Percentiles rank a stretch among this genome's conserved stretches.
Conservation (phyloP, 352 stramenopile genomes). For the Phytopythium delawarense region DNA sequence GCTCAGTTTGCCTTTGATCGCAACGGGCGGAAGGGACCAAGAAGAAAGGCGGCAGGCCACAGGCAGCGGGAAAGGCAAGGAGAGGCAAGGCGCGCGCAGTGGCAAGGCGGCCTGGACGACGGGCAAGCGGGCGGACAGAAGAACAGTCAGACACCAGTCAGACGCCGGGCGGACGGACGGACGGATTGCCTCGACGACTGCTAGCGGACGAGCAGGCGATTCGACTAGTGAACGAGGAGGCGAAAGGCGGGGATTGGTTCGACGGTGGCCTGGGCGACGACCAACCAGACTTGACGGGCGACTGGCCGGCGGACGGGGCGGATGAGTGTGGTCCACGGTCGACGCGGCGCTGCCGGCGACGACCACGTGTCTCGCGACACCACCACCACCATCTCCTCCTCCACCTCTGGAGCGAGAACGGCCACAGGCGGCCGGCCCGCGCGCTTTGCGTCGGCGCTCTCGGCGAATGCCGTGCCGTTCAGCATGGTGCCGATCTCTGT, state of each 20-base stretch:
- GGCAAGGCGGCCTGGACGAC: too few species aligned
- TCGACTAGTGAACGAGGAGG: too few species aligned
- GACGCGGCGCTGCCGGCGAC: conserved; percentile 9
- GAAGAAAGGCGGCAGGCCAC: background rate
- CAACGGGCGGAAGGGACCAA: background rate
- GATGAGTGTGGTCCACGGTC: conserved; percentile 29
- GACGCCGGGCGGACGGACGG: background rate
- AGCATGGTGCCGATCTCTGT: conserved; percentile 29
- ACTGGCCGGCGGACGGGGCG: background rate
- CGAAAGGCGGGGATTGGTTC: too few species aligned
- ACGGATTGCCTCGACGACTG: background rate
- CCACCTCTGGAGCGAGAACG: too few species aligned
- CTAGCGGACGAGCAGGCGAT: too few species aligned
- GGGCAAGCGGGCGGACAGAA: too few species aligned
- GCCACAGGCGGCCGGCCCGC: conserved; percentile 10
- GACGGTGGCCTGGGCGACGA: too few species aligned
- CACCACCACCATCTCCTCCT: conserved; percentile 11
- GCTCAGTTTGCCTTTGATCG: background rate
- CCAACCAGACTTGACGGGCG: background rate
- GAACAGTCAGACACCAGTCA: background rate
- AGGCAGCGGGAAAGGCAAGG: background rate
- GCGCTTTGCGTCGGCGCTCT: conserved; percentile 13
- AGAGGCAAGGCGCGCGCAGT: background rate
- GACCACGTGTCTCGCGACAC: conserved; percentile 19
- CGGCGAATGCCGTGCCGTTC: conserved; percentile 15